phyloP scores from a whole-genome alignment of 192 early-diverging fungal genomes.

The Coemansia sp. region DNA sequence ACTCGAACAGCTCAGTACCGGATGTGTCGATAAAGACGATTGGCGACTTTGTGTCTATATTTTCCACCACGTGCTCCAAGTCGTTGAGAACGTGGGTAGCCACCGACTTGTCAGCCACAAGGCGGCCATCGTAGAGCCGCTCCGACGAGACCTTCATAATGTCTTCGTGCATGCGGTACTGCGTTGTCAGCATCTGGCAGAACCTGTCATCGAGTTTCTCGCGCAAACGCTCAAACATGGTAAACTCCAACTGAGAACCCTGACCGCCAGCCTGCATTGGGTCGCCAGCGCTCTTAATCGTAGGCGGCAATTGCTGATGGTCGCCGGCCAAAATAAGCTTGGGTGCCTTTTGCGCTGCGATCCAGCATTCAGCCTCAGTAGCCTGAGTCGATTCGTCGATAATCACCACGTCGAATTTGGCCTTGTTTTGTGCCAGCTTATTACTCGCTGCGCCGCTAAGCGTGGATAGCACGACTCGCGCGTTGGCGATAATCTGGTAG shows the following conservation, averaged over 20 bases:
- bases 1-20: background rate
- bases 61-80: conserved; percentile 59
- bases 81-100: conserved; percentile 67
- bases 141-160: conserved; percentile 82
- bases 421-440: conserved; percentile 22
- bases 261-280: background rate
- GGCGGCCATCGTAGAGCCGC: conserved; percentile 69
- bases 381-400: conserved; percentile 94
- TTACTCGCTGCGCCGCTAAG: conserved; percentile 70
- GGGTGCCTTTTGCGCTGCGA: conserved; percentile 75
- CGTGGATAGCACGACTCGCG: conserved; percentile 78
- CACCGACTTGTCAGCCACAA: conserved; percentile 71
- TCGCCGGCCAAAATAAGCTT: conserved; percentile 87
- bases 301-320: conserved; percentile 88
- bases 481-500: conserved; percentile 58
- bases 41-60: conserved; percentile 64
- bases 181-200: conserved; percentile 74
- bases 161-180: conserved; percentile 86
- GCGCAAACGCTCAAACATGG: conserved; percentile 83
- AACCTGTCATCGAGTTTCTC: conserved; percentile 60
- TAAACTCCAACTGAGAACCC: background rate
- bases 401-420: conserved; percentile 81
- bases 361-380: conserved; percentile 86
- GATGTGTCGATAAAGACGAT: conserved; percentile 76
- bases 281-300: conserved; percentile 64